Evolutionary conservation across 2,329 filamentous ascomycete genomes (phyloP), one percentile per base, ranked within the genome.

Genomic region (Calonectria montana): DNA sequence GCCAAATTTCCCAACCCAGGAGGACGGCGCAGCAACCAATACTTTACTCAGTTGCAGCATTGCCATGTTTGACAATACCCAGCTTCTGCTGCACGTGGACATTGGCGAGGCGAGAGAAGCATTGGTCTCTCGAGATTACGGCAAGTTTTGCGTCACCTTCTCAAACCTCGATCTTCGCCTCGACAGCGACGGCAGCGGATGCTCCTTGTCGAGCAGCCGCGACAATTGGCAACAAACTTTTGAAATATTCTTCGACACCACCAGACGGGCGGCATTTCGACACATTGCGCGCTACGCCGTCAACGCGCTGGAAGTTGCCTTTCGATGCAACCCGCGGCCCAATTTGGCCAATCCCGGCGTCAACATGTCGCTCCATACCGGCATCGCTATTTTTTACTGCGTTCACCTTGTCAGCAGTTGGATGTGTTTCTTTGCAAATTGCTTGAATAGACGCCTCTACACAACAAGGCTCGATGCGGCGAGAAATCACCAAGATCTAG

Each of bases 391-490:
- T 7, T 59, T 59, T 27, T 59, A 59, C 7, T 59, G 53, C 53
- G 39, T 59, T 7, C 53, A 59, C 5, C n/a, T 59, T 9, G 2
- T 59, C 3, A 59, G 31, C 13, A 59, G 53, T 23, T 59, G 53
- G 53, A 59, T 59, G 53, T 59, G 53, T 10, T 59, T 59, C n/a
- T 59, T 59, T 39, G 53, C 53, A 10, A 59, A 59, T 15, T 59
- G 53, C 35, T 21, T 59, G 4, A 59, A 59, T 27, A 39, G 53
- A 18, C 53, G 35, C 18, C 53, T 59, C 2, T 59, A 59, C 4
- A 27, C 31, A 10, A 59, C 53, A 10, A 13, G 21, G 10, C 21
- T 59, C 2, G 23, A 21, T 25, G 21, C 6, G 2, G 13, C 53
- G 15, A n/a, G 12, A 1, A 37, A 39, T 18, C 12, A 35, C 8